Percentiles rank a stretch among this genome's conserved stretches.
Evolutionary conservation across 148 eudicot species (phyloP).

Genomic region (Rhododendron mucronatum): DNA sequence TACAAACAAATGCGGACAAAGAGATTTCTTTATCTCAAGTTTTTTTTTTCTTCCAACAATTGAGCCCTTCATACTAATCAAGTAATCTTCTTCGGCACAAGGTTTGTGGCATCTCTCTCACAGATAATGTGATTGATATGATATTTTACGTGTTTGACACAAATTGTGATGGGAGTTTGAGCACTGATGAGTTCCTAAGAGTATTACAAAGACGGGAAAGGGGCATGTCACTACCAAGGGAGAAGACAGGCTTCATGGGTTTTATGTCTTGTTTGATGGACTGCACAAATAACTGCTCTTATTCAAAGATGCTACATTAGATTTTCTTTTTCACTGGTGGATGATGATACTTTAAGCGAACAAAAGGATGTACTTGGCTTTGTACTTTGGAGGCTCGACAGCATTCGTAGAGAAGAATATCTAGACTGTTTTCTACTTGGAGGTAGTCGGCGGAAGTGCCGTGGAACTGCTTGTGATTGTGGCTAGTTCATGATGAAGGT

Average conservation of each 20-base stretch:
- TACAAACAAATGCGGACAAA: background rate
- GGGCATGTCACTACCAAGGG: constrained; percentile 33
- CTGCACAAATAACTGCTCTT: constrained; percentile 46
- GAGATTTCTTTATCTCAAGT: background rate
- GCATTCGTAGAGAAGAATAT: no score
- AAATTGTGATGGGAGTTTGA: constrained; percentile 68
- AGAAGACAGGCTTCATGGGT: constrained; percentile 32
- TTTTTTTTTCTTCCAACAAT: background rate
- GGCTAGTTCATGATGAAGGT: background rate
- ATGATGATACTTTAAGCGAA: background rate
- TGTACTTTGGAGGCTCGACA: background rate
- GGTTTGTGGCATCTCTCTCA: constrained; percentile 78
- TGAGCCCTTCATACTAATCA: background rate
- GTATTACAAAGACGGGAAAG: constrained; percentile 61
- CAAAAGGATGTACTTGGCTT: background rate
- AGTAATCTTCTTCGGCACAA: constrained; percentile 7
- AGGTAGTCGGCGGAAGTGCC: no score
- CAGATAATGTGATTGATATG: constrained; percentile 61
- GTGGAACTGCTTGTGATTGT: background rate
- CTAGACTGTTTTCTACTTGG: no score
- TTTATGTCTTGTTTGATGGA: constrained; percentile 61
- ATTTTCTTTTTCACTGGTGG: background rate
- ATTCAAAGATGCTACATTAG: constrained; percentile 16
- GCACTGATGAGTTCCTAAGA: constrained; percentile 75
- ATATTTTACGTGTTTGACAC: constrained; percentile 71